Evolutionary conservation across 352 stramenopile genomes (phyloP), one percentile per base, ranked within the genome.

Genomic region (Pythium oligandrum): DNA sequence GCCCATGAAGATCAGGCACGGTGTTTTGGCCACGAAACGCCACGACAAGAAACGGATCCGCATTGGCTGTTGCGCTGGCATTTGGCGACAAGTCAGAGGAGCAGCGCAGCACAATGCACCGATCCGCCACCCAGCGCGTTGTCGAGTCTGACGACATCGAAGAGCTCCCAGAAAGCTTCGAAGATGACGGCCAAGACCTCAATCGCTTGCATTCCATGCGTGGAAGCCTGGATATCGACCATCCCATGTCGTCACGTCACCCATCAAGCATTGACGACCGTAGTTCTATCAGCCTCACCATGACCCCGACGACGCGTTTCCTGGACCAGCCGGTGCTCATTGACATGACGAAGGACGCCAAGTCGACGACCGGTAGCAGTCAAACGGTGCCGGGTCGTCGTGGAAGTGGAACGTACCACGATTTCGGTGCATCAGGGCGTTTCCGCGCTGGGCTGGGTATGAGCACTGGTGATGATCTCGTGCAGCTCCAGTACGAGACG

Each of bases 251-350:
- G 17, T 26, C 2, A 26, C 8, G 2, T 34, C 2, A 42, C 35
- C 34, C 10, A 40, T 5, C 5, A 35, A n/a, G 6, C 12, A 49
- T n/a, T 12, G 12, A 42, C 26, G 51, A 57, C 26, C 9, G 10
- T 44, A 46, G 51, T 34, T 67, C 59, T 3, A 36, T 67, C 7
- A 26, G 36, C 11, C 64, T 88, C 55, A 79, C 72, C 30, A 73
- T 86, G 67, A 88, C 69, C 0, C 63, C 75, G 11, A 74, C 68
- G n/a, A 67, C 71, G 40, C 67, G 73, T 38, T 81, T 80, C 35
- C 59, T 78, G 48, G 72, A 88, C 30, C 74, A 77, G 38, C 66
- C 68, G 4, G 55, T 64, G 42, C 61, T 81, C 31, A 66, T 87
- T n/a, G 58, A 79, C 32, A 53, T 72, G 35, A 53, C 42, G 30